A percentile compares a stretch with the other conserved stretches of the same genome.
These are phyloP conservation scores for Cladosporium sphaerospermum DNA, from an alignment of 2,329 filamentous ascomycete genomes.

Conservation along the genomic window DNA sequence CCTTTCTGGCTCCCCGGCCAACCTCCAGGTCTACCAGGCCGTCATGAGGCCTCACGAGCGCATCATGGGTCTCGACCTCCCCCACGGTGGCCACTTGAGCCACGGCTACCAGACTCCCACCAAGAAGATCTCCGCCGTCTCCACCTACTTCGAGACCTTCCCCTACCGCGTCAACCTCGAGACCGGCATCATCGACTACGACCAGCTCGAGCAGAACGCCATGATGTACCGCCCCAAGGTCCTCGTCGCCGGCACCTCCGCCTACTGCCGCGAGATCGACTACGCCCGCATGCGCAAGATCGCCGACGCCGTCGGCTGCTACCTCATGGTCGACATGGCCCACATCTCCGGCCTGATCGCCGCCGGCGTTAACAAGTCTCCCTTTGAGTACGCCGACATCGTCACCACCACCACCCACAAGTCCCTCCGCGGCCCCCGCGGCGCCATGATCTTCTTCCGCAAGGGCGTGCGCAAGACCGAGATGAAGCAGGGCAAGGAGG, in stretches of 20 bases:
- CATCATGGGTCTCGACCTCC: constrained; percentile 93
- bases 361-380: constrained; percentile 85
- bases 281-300: constrained; percentile 95
- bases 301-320: constrained; percentile 86
- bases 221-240: constrained; percentile 92
- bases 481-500: constrained; percentile 81
- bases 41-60: constrained; percentile 88
- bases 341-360: constrained; percentile 97
- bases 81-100: constrained; percentile 90
- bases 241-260: constrained; percentile 91
- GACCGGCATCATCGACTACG: constrained; percentile 96
- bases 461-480: constrained; percentile 89
- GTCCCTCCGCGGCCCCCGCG: constrained; percentile 92
- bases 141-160: constrained; percentile 98
- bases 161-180: constrained; percentile 86
- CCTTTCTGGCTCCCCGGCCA: constrained; percentile 71
- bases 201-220: constrained; percentile 82
- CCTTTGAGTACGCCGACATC: constrained; percentile 87
- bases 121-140: constrained; percentile 80
- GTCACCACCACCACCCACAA: constrained; percentile 99
- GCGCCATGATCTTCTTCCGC: constrained; percentile 99
- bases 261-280: constrained; percentile 97
- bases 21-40: constrained; percentile 83
- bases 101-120: constrained; percentile 96
- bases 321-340: constrained; percentile 95